These are phyloP conservation scores for Fusarium veterinarium DNA, from an alignment of 2,329 filamentous ascomycete species.

Conservation along the genomic window DNA sequence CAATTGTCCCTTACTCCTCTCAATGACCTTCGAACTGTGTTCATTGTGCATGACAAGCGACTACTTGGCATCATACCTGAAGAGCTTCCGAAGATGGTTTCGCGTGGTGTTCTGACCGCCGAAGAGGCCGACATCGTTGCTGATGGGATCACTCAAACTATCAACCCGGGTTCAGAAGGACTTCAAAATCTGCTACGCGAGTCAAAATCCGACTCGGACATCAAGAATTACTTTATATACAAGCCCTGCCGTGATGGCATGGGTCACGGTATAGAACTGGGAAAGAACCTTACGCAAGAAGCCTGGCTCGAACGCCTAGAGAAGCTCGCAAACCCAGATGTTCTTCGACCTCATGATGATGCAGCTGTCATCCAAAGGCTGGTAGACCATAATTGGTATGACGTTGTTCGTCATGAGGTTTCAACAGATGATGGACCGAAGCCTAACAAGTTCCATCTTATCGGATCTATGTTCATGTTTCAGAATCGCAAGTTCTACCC, in stretches of 20 bases:
- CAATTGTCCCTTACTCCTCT: constrained; percentile 16
- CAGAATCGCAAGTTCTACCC: constrained; percentile 5
- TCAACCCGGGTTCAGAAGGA: constrained; percentile 10
- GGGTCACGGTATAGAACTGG: constrained; percentile 20
- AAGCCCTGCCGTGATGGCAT: constrained; percentile 29
- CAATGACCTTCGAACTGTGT: constrained; percentile 28
- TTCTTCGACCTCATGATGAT: constrained; percentile 10
- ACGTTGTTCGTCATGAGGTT: constrained; percentile 26
- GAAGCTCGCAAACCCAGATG: constrained; percentile 3
- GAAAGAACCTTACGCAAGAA: constrained; percentile 9
- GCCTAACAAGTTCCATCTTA: constrained; percentile 26
- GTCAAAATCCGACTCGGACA: neutral
- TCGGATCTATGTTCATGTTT: constrained; percentile 30
- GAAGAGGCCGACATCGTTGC: constrained; percentile 13
- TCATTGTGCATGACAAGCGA: constrained; percentile 30
- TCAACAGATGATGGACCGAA: constrained; percentile 5
- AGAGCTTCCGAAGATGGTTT: constrained; percentile 21
- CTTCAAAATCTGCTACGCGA: neutral
- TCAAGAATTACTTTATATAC: constrained; percentile 10
- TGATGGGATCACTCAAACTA: constrained; percentile 5
- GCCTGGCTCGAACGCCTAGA: constrained; percentile 12
- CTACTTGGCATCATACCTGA: constrained; percentile 23
- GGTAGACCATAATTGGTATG: constrained; percentile 27
- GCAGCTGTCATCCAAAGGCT: constrained; percentile 27
- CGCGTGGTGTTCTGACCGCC: constrained; percentile 5